Percentiles rank a stretch among this genome's conserved stretches.
Conservation (phyloP, 352 stramenopile species). For the Phytophthora palmivora region DNA sequence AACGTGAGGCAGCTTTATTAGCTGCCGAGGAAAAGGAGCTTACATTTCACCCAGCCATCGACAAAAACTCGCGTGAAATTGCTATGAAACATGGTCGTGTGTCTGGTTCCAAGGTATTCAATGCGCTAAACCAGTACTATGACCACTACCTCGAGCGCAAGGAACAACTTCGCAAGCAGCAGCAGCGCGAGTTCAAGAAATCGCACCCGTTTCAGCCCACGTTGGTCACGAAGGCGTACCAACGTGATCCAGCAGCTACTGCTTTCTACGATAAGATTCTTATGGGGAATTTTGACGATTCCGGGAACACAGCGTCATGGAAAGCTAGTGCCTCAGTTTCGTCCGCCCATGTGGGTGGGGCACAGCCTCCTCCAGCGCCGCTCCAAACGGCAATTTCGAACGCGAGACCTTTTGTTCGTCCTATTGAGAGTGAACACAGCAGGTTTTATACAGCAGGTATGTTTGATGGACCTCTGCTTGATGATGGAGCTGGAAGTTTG, state of each 20-base stretch:
- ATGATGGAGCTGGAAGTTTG: slow-evolving; percentile 17
- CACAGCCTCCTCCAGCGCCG: slow-evolving; percentile 8
- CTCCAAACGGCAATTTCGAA: slow-evolving; percentile 63
- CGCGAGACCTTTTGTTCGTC: slow-evolving; percentile 66
- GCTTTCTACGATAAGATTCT: slow-evolving; percentile 70
- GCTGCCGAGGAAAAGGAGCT: slow-evolving; percentile 52
- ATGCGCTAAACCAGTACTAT: slow-evolving; percentile 76
- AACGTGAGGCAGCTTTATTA: slow-evolving; percentile 26
- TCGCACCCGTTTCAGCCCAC: slow-evolving; percentile 72
- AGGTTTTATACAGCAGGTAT: slow-evolving; percentile 14
- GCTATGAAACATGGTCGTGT: slow-evolving; percentile 67
- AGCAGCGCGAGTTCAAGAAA: slow-evolving; percentile 63
- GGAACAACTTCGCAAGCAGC: slow-evolving; percentile 56
- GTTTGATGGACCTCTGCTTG: slow-evolving; percentile 8
- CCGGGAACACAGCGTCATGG: slow-evolving; percentile 4
- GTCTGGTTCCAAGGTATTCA: slow-evolving; percentile 68
- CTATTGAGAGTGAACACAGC: slow-evolving; percentile 49
- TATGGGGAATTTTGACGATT: slow-evolving; percentile 24
- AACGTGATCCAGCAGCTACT: slow-evolving; percentile 42
- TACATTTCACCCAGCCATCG: slow-evolving; percentile 75
- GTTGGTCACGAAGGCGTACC: slow-evolving; percentile 52
- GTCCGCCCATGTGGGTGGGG: slow-evolving; percentile 16
- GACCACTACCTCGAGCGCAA: slow-evolving; percentile 74
- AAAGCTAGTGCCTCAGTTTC: slow-evolving; percentile 15
- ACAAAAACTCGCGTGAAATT: slow-evolving; percentile 73